These are phyloP conservation scores for Talaromyces liani DNA, from an alignment of 495 filamentous ascomycete species.

Conservation along the genomic window DNA sequence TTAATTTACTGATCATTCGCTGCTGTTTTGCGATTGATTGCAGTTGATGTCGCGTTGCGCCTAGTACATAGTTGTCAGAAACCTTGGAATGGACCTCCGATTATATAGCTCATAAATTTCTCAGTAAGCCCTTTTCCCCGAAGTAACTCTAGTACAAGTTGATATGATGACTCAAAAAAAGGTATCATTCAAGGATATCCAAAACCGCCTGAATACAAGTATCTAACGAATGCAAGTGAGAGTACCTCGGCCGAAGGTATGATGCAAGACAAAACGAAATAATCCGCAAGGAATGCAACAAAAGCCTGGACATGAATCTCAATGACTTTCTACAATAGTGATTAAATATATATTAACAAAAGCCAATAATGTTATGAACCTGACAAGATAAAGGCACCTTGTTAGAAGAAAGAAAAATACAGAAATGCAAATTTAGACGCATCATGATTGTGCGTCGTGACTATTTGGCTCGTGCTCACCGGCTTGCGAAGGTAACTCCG, in stretches of 20 bases:
- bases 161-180: neutral
- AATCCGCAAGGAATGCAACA: neutral
- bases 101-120: neutral
- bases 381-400: neutral
- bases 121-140: neutral
- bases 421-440: neutral
- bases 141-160: neutral
- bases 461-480: neutral
- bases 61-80: neutral
- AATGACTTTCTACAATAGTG: neutral
- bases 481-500: neutral
- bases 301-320: neutral
- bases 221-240: neutral
- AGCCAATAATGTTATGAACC: neutral
- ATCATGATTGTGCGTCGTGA: neutral
- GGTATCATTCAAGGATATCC: neutral
- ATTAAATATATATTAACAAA: conserved; percentile 2
- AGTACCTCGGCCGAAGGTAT: neutral
- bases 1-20: conserved; percentile 14
- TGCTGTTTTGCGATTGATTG: neutral
- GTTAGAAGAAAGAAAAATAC: neutral
- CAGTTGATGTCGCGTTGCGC: neutral
- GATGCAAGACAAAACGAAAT: neutral
- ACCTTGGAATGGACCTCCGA: neutral
- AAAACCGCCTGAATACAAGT: neutral